Percentiles rank a stretch among this genome's conserved stretches.
These are phyloP conservation scores for Trematosphaeria pertusa DNA, from an alignment of 2,329 filamentous ascomycete genomes.

Conservation along the genomic window DNA sequence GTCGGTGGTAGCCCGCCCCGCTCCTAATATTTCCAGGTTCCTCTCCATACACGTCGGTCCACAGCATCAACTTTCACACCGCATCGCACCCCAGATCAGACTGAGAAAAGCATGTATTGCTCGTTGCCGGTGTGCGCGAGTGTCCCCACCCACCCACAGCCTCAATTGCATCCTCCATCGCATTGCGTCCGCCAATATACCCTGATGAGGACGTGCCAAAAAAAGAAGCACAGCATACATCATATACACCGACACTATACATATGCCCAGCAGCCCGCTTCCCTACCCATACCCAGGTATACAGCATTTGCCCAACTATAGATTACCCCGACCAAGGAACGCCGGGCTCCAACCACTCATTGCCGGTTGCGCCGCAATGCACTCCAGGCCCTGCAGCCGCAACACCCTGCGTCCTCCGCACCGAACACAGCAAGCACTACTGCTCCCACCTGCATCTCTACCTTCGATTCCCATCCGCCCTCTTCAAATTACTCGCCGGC, in stretches of 20 bases:
- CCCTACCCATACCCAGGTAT: slow-evolving; percentile 17
- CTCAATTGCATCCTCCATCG: background rate
- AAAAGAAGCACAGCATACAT: slow-evolving; percentile 18
- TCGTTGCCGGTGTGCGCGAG: background rate
- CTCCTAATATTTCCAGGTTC: background rate
- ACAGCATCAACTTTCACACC: background rate
- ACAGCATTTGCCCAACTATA: slow-evolving; percentile 26
- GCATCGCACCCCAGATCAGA: slow-evolving; percentile 1
- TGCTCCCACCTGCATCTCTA: slow-evolving; percentile 11
- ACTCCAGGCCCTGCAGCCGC: slow-evolving; percentile 6
- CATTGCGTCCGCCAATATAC: slow-evolving; percentile 5
- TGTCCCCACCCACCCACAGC: background rate
- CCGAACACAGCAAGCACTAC: slow-evolving; percentile 9
- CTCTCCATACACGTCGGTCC: background rate
- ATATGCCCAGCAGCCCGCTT: slow-evolving; percentile 22
- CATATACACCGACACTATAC: slow-evolving; percentile 17
- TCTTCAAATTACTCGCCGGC: slow-evolving; percentile 5
- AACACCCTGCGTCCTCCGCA: slow-evolving; percentile 14
- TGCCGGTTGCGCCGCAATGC: slow-evolving; percentile 15
- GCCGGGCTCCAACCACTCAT: slow-evolving; percentile 1
- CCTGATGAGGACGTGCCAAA: slow-evolving; percentile 12
- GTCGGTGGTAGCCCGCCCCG: too few species aligned
- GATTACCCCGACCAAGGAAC: slow-evolving; percentile 18
- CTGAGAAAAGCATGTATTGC: background rate
- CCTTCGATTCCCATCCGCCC: slow-evolving; percentile 2